Percentiles rank a stretch among this genome's conserved stretches.
These are phyloP conservation scores for Kalmusia sp. DNA, from an alignment of 2,329 filamentous ascomycete genomes.

Conservation along the genomic window DNA sequence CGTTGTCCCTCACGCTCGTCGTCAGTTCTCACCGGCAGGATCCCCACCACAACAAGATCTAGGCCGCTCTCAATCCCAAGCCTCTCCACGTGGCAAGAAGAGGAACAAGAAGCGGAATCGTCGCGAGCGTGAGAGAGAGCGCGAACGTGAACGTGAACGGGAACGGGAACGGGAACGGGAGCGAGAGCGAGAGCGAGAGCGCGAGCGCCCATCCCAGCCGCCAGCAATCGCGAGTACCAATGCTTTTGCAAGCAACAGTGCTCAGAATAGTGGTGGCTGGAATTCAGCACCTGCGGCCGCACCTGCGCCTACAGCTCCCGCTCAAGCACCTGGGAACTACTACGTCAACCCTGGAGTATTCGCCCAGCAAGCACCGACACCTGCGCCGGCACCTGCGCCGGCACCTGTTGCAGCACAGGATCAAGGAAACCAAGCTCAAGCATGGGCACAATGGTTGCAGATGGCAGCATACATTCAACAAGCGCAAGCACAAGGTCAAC, in stretches of 20 bases:
- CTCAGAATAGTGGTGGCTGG: constrained; percentile 11
- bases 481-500: constrained; percentile 17
- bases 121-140: constrained; percentile 18
- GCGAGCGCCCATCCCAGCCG: constrained; percentile 23
- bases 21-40: constrained; percentile 29
- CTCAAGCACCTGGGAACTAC: constrained; percentile 34
- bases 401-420: constrained; percentile 13
- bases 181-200: constrained; percentile 27
- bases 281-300: constrained; percentile 22
- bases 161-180: constrained; percentile 18
- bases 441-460: constrained; percentile 24
- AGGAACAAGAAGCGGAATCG: constrained; percentile 39
- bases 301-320: constrained; percentile 20
- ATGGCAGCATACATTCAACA: constrained; percentile 25
- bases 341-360: constrained; percentile 44
- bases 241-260: constrained; percentile 19
- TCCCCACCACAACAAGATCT: constrained; percentile 34
- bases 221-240: constrained; percentile 20
- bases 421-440: constrained; percentile 13
- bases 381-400: constrained; percentile 9
- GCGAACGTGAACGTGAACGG: too few species aligned
- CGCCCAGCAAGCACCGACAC: constrained; percentile 19
- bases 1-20: constrained; percentile 14
- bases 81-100: constrained; percentile 33
- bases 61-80: constrained; percentile 25